Percentiles rank a stretch among this genome's conserved stretches.
Conservation (phyloP, 208 protist species). For the Angomonas ambiguus region DNA sequence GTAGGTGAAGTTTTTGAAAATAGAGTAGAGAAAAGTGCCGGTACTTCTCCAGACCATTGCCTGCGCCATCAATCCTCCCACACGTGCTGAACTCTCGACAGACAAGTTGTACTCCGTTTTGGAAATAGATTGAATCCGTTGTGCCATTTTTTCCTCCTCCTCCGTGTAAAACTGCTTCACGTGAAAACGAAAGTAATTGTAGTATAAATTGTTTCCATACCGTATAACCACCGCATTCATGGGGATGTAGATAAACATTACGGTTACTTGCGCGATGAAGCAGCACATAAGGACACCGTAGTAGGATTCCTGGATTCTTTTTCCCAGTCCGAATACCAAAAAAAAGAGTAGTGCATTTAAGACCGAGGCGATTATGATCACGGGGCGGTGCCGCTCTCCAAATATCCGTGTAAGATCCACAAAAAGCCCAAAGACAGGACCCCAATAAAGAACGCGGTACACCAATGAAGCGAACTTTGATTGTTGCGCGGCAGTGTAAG, state of each 20-base stretch:
- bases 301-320: constrained; percentile 3
- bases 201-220: constrained; percentile 19
- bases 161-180: background rate
- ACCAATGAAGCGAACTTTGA: constrained; percentile 18
- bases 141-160: constrained; percentile 8
- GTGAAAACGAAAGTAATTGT: background rate
- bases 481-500: constrained; percentile 13
- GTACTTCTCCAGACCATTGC: constrained; percentile 32
- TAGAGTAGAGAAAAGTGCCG: constrained; percentile 18
- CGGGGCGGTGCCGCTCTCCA: constrained; percentile 25
- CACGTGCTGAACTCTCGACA: constrained; percentile 22
- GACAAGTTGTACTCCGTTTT: constrained; percentile 9
- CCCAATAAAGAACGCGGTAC: constrained; percentile 24
- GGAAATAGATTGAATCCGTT: background rate
- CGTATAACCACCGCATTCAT: constrained; percentile 25
- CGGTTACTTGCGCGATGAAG: constrained; percentile 21
- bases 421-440: constrained; percentile 29
- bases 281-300: constrained; percentile 14
- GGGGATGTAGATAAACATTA: constrained; percentile 41
- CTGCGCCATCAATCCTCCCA: constrained; percentile 32
- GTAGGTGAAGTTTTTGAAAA: constrained; percentile 14
- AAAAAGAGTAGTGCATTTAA: constrained; percentile 24
- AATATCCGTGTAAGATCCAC: constrained; percentile 22
- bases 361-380: constrained; percentile 24
- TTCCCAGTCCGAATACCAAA: constrained; percentile 13